These are phyloP conservation scores for Prunus armeniaca DNA, from an alignment of 306 rosid genomes.

Conservation along the genomic window DNA sequence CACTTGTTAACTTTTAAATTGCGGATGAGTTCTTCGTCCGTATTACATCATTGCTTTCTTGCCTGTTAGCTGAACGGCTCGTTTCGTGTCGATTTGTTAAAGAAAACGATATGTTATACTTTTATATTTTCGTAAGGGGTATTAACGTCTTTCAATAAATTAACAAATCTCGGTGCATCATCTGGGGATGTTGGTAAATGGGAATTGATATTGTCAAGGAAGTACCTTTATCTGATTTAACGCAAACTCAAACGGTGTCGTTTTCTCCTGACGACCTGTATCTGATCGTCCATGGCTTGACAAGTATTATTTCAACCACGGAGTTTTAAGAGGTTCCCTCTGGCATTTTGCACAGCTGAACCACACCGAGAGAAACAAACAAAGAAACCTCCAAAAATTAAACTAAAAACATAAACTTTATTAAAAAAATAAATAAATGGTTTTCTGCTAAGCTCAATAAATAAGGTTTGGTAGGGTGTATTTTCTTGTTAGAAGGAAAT, in stretches of 20 bases:
- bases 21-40: too few relatives aligned
- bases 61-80: rapidly evolving
- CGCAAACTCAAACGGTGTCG: slow-evolving; percentile 12
- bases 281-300: not conserved
- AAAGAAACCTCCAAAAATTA: not conserved
- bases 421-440: not conserved
- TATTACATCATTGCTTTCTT: too few relatives aligned
- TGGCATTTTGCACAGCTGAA: slow-evolving; percentile 21
- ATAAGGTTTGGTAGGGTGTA: slow-evolving; percentile 5
- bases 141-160: not conserved
- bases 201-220: slow-evolving; percentile 18
- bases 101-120: too few relatives aligned
- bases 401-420: slow-evolving; percentile 12
- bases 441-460: not conserved
- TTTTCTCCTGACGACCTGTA: not conserved
- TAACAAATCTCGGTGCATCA: not conserved
- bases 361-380: not conserved
- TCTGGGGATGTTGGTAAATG: slow-evolving; percentile 16
- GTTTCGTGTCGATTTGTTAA: too few relatives aligned
- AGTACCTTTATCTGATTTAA: not conserved
- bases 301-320: not conserved
- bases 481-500: slow-evolving; percentile 3
- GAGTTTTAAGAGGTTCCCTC: not conserved
- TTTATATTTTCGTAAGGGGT: not conserved
- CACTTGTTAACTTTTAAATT: too few relatives aligned